Percentiles rank a stretch among this genome's conserved stretches.
Conservation (phyloP, 176 grass and related monocot species). For the bread wheat (Triticum aestivum) region IWGSC_CS_RefSeq_v2.1 NC_057803.1:579652222-579652721, state of each 20-base stretch:
- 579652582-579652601: constrained; percentile 74
- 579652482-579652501: constrained; percentile 17
- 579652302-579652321: neutral
- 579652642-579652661: constrained; percentile 97
- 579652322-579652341: neutral
- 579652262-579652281: neutral
- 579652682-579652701: constrained; percentile 93
- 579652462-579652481: constrained; percentile 17
- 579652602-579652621: constrained; percentile 77
- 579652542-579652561: constrained; percentile 85
- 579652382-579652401: neutral
- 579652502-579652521: constrained; percentile 1
- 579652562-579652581: constrained; percentile 82
- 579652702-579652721: constrained; percentile 60
- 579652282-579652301: neutral
- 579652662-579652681: constrained; percentile 94
- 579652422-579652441: constrained; percentile 4
- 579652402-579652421: neutral
- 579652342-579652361: neutral
- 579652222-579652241: neutral
- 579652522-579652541: constrained; percentile 51
- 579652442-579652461: constrained; percentile 19
- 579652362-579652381: neutral
- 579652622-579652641: constrained; percentile 95
- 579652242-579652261: neutral